Evolutionary conservation across 2,329 filamentous ascomycete genomes (phyloP).

Genomic region (Lecanosticta acicola): DNA sequence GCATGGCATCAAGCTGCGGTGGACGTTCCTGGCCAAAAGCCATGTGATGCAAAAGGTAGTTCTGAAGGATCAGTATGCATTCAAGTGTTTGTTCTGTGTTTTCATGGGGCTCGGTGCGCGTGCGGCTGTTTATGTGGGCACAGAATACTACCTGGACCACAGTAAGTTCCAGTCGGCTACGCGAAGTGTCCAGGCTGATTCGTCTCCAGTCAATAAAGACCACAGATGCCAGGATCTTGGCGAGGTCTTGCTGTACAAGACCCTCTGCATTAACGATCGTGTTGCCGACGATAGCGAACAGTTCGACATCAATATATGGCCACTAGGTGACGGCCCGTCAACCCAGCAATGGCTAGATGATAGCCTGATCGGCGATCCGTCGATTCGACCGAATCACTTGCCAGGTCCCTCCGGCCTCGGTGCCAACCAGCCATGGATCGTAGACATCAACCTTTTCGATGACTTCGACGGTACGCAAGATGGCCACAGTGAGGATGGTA

Average conservation of each 20-base stretch:
- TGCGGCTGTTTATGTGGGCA: conserved; percentile 17
- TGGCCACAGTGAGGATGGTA: background rate
- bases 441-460: background rate
- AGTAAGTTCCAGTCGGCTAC: background rate
- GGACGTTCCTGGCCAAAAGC: conserved; percentile 43
- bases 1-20: conserved; percentile 40
- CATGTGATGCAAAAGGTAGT: conserved; percentile 36
- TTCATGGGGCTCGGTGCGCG: conserved; percentile 28
- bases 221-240: conserved; percentile 31
- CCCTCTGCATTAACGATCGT: conserved; percentile 37
- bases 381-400: background rate
- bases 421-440: conserved; percentile 1
- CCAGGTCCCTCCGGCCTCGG: background rate
- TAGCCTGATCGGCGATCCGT: background rate
- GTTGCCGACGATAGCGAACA: conserved; percentile 37
- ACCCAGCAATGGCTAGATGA: conserved; percentile 8
- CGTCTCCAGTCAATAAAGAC: conserved; percentile 22
- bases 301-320: conserved; percentile 45
- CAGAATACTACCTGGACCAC: conserved; percentile 41
- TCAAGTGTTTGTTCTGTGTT: conserved; percentile 44
- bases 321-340: background rate
- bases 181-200: background rate
- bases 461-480: background rate
- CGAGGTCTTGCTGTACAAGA: conserved; percentile 35
- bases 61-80: conserved; percentile 28